Evolutionary conservation across 305 asterid genomes (phyloP).

Genomic region (Coffea humblotiana): DNA sequence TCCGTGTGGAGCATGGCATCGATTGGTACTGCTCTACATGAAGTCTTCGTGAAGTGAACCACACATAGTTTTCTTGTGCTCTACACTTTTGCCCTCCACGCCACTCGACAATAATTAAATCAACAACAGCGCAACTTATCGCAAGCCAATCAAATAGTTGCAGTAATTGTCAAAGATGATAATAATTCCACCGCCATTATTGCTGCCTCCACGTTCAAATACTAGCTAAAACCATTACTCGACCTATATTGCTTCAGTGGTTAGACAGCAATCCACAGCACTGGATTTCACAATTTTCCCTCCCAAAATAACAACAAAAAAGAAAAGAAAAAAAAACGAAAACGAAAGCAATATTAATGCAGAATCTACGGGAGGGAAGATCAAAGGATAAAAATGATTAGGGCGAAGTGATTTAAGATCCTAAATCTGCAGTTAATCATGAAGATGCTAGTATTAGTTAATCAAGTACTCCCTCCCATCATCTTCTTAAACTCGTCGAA

Average conservation of each 20-base stretch:
- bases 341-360: too few species aligned
- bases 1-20: constrained; percentile 16
- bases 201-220: neutral
- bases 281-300: too few species aligned
- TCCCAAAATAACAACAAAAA: neutral
- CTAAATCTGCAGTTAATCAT: constrained; percentile 17
- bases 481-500: constrained; percentile 57
- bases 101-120: too few species aligned
- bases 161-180: neutral
- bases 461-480: constrained; percentile 29
- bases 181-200: neutral
- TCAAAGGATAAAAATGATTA: too few species aligned
- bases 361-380: neutral
- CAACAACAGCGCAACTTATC: neutral
- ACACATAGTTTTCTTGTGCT: neutral
- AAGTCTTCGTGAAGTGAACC: neutral
- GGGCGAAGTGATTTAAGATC: neutral
- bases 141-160: neutral
- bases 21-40: neutral
- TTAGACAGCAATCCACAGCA: too few species aligned
- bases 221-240: neutral
- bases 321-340: neutral
- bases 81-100: neutral
- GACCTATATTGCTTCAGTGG: too few species aligned
- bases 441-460: neutral